A percentile compares a stretch with the other conserved stretches of the same genome.
Evolutionary conservation across 73 alveolate species (phyloP).

Genomic region (Uronychia binucleata): DNA sequence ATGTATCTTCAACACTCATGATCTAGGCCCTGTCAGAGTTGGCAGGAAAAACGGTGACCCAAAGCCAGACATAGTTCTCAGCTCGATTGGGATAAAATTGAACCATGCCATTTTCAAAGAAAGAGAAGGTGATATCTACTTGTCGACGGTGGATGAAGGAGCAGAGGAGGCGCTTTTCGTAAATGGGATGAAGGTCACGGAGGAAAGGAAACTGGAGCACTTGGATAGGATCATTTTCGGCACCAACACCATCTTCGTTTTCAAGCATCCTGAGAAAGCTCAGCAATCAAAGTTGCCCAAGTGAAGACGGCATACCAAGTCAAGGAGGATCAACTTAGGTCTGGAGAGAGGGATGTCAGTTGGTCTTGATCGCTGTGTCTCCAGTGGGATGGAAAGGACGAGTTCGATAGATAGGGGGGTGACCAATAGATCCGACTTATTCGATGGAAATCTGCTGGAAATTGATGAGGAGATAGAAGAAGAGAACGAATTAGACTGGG

Average conservation of each 20-base stretch:
- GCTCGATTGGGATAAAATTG: slow-evolving; percentile 87
- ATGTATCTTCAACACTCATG: background rate
- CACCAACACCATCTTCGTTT: slow-evolving; percentile 54
- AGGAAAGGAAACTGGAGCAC: background rate
- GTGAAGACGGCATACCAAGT: too few species aligned
- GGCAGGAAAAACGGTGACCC: slow-evolving; percentile 95
- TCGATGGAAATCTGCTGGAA: background rate
- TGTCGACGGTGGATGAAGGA: slow-evolving; percentile 12
- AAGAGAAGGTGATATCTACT: background rate
- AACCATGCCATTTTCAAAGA: slow-evolving; percentile 80
- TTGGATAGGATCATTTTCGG: slow-evolving; percentile 66
- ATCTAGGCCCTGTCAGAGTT: slow-evolving; percentile 73
- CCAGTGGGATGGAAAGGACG: background rate
- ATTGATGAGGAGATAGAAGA: slow-evolving; percentile 36
- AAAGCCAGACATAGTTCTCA: slow-evolving; percentile 84
- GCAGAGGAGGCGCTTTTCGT: slow-evolving; percentile 50
- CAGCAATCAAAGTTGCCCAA: background rate
- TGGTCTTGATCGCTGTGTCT: too few species aligned
- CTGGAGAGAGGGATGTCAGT: background rate
- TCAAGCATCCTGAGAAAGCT: slow-evolving; percentile 35
- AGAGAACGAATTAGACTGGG: slow-evolving; percentile 42
- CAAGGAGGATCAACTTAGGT: too few species aligned
- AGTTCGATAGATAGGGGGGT: too few species aligned
- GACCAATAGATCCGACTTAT: too few species aligned
- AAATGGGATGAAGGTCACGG: slow-evolving; percentile 33